Percentiles rank a stretch among this genome's conserved stretches.
These are phyloP conservation scores for Cardamine resedifolia DNA, from an alignment of 345 rosid species.

Conservation along the genomic window DNA sequence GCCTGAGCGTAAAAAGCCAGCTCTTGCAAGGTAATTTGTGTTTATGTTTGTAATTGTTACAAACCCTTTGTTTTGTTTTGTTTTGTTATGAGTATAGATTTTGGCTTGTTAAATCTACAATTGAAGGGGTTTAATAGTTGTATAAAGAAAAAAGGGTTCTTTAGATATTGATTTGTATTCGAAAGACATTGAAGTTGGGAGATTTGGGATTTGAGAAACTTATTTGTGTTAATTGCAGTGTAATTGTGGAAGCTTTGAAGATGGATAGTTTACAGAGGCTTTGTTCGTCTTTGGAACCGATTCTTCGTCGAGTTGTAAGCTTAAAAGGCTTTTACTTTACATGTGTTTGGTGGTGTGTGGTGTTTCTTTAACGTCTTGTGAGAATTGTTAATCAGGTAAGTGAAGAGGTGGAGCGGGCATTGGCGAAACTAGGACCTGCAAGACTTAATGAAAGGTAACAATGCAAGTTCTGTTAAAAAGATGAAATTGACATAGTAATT, in stretches of 20 bases:
- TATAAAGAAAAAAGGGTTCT: no score
- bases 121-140: neutral
- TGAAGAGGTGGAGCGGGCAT: conserved; percentile 97
- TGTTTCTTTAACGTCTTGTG: neutral
- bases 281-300: conserved; percentile 94
- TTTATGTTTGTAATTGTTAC: neutral
- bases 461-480: neutral
- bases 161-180: neutral
- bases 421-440: conserved; percentile 79
- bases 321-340: neutral
- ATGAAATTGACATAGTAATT: neutral
- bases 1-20: conserved; percentile 85
- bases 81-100: neutral
- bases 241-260: conserved; percentile 95
- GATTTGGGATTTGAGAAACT: conserved; percentile 2
- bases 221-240: conserved; percentile 50
- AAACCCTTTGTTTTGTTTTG: conserved; percentile 10
- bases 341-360: neutral
- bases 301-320: conserved; percentile 92
- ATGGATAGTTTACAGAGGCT: conserved; percentile 96
- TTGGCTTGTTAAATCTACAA: neutral
- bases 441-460: conserved; percentile 62
- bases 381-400: conserved; percentile 62
- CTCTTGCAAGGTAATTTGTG: conserved; percentile 72
- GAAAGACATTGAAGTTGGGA: neutral